Percentiles rank a stretch among this genome's conserved stretches.
Evolutionary conservation across 306 rosid species (phyloP).

Genomic region (Pterocarpus santalinus): DNA sequence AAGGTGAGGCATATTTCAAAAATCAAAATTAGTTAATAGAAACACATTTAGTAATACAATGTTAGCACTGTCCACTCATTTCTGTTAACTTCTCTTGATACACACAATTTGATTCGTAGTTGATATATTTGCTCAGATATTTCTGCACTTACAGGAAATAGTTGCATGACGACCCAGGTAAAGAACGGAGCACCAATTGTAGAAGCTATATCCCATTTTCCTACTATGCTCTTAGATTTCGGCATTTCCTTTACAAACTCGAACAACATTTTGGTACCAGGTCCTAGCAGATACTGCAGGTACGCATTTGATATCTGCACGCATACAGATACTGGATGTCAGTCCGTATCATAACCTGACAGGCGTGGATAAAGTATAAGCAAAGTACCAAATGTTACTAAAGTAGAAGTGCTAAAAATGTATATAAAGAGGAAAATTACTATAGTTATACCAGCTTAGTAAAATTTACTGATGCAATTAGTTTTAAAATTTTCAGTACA

Average conservation of each 20-base stretch:
- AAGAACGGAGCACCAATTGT: conserved; percentile 74
- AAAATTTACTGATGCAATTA: conserved; percentile 23
- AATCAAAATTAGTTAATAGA: conserved; percentile 27
- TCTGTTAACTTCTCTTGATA: not conserved
- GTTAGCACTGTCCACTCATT: not conserved
- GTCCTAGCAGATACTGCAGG: conserved; percentile 75
- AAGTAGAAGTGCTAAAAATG: conserved; percentile 30
- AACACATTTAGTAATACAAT: conserved; percentile 19
- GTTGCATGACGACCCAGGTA: conserved; percentile 87
- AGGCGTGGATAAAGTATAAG: conserved; percentile 15
- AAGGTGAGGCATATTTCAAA: conserved; percentile 23
- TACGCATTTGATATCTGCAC: conserved; percentile 82
- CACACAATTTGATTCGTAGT: conserved; percentile 11
- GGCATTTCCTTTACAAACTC: conserved; percentile 96
- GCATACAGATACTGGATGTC: conserved; percentile 42
- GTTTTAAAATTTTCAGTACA: conserved; percentile 18
- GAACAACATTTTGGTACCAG: conserved; percentile 65
- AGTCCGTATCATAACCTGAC: conserved; percentile 27
- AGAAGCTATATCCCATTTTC: conserved; percentile 68
- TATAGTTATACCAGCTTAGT: conserved; percentile 7
- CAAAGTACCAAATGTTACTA: not conserved
- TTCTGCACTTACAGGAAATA: conserved; percentile 78
- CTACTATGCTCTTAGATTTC: conserved; percentile 50
- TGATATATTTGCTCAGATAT: conserved; percentile 28
- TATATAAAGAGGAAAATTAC: conserved; percentile 1